phyloP scores from a whole-genome alignment of 495 filamentous ascomycete species.

The Talaromyces adpressus region DNA sequence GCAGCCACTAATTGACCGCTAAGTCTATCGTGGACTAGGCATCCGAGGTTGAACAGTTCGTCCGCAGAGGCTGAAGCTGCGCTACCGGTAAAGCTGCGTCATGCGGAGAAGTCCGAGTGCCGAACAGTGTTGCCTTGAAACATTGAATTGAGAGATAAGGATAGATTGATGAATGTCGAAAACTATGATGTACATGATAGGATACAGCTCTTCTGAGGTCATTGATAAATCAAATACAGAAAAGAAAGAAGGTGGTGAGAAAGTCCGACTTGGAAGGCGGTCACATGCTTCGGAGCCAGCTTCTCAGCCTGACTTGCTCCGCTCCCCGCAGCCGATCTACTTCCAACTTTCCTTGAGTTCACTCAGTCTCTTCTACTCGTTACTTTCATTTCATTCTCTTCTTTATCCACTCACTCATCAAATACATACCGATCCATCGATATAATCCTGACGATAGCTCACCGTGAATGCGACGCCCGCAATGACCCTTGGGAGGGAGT shows the following conservation, averaged over 20 bases:
- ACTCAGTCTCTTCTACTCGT: constrained; percentile 5
- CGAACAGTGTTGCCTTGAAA: background rate
- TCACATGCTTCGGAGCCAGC: constrained; percentile 5
- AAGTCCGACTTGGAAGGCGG: constrained; percentile 1
- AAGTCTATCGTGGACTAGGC: background rate
- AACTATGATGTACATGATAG: background rate
- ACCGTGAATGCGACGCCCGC: constrained; percentile 15
- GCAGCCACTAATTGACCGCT: background rate
- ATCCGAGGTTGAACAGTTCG: background rate
- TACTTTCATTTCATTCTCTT: constrained; percentile 5
- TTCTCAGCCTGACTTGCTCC: background rate
- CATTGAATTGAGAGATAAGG: background rate
- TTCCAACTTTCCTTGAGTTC: constrained; percentile 6
- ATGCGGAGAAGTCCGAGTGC: background rate
- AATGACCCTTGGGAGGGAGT: constrained; percentile 28
- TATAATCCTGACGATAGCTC: constrained; percentile 5
- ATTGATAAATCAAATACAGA: background rate
- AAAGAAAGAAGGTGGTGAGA: background rate
- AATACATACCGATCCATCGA: background rate
- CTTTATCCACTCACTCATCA: background rate
- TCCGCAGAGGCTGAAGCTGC: background rate
- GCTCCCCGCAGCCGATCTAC: constrained; percentile 11
- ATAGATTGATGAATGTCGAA: background rate
- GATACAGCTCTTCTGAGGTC: background rate
- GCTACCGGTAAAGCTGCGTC: background rate